Percentiles rank a stretch among this genome's conserved stretches.
These are phyloP conservation scores for Phaeosphaeriaceae sp. DNA, from an alignment of 2,329 filamentous ascomycete species.

Conservation along the genomic window DNA sequence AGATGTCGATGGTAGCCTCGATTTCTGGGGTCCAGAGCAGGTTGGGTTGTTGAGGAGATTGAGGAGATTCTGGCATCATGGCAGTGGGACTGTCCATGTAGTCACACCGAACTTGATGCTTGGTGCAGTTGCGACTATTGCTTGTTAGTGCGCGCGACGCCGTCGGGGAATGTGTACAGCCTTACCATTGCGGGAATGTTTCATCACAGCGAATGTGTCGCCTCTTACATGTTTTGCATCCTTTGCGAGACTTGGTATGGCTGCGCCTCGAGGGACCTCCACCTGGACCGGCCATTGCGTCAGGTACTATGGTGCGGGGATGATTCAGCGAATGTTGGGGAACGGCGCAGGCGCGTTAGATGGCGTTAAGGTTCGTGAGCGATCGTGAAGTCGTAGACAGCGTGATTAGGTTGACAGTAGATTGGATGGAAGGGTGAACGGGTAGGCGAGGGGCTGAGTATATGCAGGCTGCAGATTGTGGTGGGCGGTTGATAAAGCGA, in stretches of 20 bases:
- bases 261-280: conserved; percentile 89
- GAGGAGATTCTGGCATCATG: conserved; percentile 62
- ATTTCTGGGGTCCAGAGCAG: conserved; percentile 88
- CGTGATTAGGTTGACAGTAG: conserved; percentile 12
- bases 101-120: conserved; percentile 97
- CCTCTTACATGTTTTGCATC: conserved; percentile 97
- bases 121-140: conserved; percentile 91
- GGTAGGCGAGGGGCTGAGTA: conserved; percentile 42
- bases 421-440: conserved; percentile 19
- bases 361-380: conserved; percentile 20
- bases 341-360: conserved; percentile 14
- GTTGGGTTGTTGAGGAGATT: conserved; percentile 62
- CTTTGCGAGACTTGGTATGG: conserved; percentile 98
- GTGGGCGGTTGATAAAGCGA: conserved; percentile 40
- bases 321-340: conserved; percentile 23
- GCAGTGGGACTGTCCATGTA: conserved; percentile 87
- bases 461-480: conserved; percentile 42
- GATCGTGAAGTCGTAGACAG: conserved; percentile 16
- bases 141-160: conserved; percentile 24
- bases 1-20: conserved; percentile 79
- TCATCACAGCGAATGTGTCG: conserved; percentile 98
- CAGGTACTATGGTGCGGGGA: conserved; percentile 7
- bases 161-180: conserved; percentile 2
- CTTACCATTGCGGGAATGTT: conserved; percentile 95
- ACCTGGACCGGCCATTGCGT: conserved; percentile 85